Evolutionary conservation across 2,329 filamentous ascomycete genomes (phyloP), one percentile per base, ranked within the genome.

Genomic region (Sarocladium strictum): DNA sequence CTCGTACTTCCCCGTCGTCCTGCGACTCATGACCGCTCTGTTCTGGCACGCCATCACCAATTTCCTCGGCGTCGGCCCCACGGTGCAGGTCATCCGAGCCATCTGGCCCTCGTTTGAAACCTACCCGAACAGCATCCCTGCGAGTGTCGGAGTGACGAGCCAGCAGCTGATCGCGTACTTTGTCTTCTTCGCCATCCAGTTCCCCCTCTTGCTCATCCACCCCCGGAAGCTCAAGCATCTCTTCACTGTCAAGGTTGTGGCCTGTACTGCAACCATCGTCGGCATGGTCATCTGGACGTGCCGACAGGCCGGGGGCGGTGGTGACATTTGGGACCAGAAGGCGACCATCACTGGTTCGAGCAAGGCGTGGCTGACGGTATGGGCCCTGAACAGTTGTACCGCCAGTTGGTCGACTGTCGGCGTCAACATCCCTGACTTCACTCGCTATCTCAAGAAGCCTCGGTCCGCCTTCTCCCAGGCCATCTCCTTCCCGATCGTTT

Each of bases 101-200:
- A 72, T 75, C 53, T 84, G 80, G 77, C 81, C 82, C 0, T 77
- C 74, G 10, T 85, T 81, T 59, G 65, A 73, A 1, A 69, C 70
- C 1, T 69, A 84, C 11, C 70, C 73, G 1, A 85, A 85, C 59
- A 66, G 70, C 24, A 72, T 85, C 3, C 74, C 79, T 0, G 68
- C 64, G 2, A 69, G 63, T 3, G 73, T 76, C 27, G 81, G 81
- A 17, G 81, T 83, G 41, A 78, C 76, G 2, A 80, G 76, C 2
- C 73, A 80, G 56, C 77, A 77, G 12, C 74, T 85, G 73, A 63
- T 81, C 24, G 73, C 72, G 32, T 81, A 81, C 59, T 77, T 85
- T 57, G 60, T 85, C n/a, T 82, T 81, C 62, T 82, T 77, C 77
- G 63, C 76, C 0, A 61, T 80, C 1, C 79, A 81, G 61, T 65